Percentiles rank a stretch among this genome's conserved stretches.
Conservation (phyloP, 768 basidiomycete species). For the Suillus spraguei region DNA sequence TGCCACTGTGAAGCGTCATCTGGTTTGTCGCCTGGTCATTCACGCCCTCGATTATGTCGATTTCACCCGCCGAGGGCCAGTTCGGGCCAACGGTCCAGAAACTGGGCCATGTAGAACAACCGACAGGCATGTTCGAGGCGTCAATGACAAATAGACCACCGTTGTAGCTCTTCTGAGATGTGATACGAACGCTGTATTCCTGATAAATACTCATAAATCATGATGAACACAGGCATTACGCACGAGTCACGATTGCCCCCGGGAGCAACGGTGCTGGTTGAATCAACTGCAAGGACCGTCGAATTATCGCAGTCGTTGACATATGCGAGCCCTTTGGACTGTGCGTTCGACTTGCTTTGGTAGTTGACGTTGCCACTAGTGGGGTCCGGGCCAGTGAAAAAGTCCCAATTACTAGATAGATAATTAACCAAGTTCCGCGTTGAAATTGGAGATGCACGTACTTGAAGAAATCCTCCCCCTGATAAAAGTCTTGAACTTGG, state of each 20-base stretch:
- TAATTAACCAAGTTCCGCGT: conserved; percentile 2
- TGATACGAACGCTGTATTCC: conserved; percentile 61
- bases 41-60: conserved; percentile 78
- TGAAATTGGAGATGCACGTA: conserved; percentile 31
- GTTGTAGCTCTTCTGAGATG: conserved; percentile 59
- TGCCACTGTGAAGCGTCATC: conserved; percentile 63
- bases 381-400: conserved; percentile 65
- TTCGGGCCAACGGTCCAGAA: conserved; percentile 54
- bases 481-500: conserved; percentile 40
- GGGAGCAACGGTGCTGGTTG: conserved; percentile 45
- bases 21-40: conserved; percentile 60
- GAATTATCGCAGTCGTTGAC: conserved; percentile 57
- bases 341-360: conserved; percentile 48
- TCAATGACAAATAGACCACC: conserved; percentile 79
- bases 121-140: conserved; percentile 68
- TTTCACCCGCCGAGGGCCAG: conserved; percentile 62
- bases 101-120: conserved; percentile 67
- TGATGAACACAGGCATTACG: conserved; percentile 17
- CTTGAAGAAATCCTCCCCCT: conserved; percentile 64
- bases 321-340: conserved; percentile 56
- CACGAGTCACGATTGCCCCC: conserved; percentile 60
- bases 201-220: conserved; percentile 9
- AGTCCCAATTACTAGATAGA: conserved; percentile 62
- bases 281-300: conserved; percentile 65
- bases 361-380: conserved; percentile 73